Evolutionary conservation across 202 grass and related monocot species (phyloP).

Genomic region (Dendrocalamus latiflorus): DNA sequence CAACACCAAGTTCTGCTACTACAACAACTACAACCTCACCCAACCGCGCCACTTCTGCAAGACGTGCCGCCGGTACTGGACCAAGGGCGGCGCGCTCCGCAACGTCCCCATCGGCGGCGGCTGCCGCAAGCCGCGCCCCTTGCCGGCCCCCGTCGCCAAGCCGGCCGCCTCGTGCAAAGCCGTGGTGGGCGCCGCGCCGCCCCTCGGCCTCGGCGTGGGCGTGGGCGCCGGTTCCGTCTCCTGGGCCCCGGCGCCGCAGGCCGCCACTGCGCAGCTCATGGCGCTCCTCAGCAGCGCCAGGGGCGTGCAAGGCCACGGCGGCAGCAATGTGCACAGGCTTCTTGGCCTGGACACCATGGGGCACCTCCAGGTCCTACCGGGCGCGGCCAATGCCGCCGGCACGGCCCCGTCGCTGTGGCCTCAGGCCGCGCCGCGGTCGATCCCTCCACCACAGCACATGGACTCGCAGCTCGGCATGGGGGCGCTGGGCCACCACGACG

Average conservation of each 20-base stretch:
- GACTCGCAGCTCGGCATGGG: conserved; percentile 48
- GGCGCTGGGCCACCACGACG: conserved; percentile 27
- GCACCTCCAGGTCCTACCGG: no score
- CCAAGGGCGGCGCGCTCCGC: conserved; percentile 79
- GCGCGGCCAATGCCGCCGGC: no score
- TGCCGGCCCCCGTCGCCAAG: conserved; percentile 37
- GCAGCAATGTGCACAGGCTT: no score
- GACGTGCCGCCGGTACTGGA: conserved; percentile 89
- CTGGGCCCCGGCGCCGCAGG: conserved; percentile 42
- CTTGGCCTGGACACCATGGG: no score
- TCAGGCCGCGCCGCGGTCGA: no score
- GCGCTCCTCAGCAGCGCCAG: conserved; percentile 50
- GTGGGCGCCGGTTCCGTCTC: conserved; percentile 1
- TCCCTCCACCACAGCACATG: conserved; percentile 10
- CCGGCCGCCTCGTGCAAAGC: conserved; percentile 32
- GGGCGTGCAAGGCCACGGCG: conserved; percentile 18
- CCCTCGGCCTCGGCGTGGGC: conserved; percentile 40
- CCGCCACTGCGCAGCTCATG: conserved; percentile 54
- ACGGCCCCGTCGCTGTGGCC: no score
- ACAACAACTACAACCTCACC: conserved; percentile 91
- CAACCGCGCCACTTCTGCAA: conserved; percentile 94
- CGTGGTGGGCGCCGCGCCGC: conserved; percentile 3
- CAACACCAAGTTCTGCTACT: conserved; percentile 99
- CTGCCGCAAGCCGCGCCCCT: conserved; percentile 52
- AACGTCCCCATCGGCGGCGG: conserved; percentile 82